phyloP scores from a whole-genome alignment of 2,329 filamentous ascomycete genomes.

The Talaromyces sp. region DNA sequence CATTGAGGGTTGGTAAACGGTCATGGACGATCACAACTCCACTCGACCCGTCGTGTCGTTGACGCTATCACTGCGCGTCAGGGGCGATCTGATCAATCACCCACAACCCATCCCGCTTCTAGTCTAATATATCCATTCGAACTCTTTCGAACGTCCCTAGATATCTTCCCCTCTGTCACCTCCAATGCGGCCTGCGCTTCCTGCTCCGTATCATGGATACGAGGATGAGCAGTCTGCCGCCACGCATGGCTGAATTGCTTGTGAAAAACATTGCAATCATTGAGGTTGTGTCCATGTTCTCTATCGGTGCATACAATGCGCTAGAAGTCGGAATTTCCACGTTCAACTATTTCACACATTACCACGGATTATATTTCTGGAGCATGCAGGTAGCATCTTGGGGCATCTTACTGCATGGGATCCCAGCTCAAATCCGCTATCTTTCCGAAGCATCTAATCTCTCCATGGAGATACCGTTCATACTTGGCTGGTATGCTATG shows the following conservation, averaged over 20 bases:
- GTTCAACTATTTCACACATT: conserved; percentile 46
- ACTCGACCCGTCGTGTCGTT: neutral
- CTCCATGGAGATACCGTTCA: conserved; percentile 6
- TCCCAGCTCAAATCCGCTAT: conserved; percentile 31
- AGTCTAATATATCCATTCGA: neutral
- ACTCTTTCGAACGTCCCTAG: neutral
- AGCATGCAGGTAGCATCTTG: conserved; percentile 43
- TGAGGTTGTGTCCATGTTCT: conserved; percentile 13
- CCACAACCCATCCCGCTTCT: neutral
- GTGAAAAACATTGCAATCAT: conserved; percentile 8
- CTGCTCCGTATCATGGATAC: conserved; percentile 8
- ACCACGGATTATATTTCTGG: conserved; percentile 50
- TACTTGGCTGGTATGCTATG: conserved; percentile 46
- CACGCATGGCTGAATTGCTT: conserved; percentile 3
- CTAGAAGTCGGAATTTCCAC: conserved; percentile 46
- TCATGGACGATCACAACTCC: neutral
- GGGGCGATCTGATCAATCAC: neutral
- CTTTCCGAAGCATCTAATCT: conserved; percentile 3
- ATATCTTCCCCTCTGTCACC: neutral
- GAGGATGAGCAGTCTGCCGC: conserved; percentile 2
- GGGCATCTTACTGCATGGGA: conserved; percentile 40
- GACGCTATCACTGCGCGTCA: neutral
- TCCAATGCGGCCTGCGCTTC: neutral
- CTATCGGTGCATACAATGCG: conserved; percentile 40
- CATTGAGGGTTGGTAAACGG: neutral